Base-by-base conservation (phyloP, 169 alveolate species). In the Sarcocystis neurona region DNA sequence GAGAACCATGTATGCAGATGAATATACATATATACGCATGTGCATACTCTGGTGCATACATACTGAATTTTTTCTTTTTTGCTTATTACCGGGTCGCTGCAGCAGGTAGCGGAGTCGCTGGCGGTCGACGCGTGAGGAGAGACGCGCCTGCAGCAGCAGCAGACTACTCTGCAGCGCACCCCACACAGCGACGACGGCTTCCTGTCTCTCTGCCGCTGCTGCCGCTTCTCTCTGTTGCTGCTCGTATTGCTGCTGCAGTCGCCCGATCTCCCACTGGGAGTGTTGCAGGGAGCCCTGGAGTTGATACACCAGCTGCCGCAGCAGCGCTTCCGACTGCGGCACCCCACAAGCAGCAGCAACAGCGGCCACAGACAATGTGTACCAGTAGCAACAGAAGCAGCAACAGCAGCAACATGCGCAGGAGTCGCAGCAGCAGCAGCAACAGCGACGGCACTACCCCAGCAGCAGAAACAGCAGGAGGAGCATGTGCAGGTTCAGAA, bases 251-350 rank as follows among this genome's bases (percentile, higher is more conserved):
- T 41, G 39, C 75, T 63, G 43, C n/a, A 63, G 75, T 5, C n/a
- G 8, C 1, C 46, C 75, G 43, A 63, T 15, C 32, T 63, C 75
- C 27, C 75, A 2, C 43, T 41, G 39, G 75, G 27, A 63, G 44
- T 63, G 75, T 20, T 27, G 75, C 37, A 63, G 75, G 8, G 75
- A 63, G 8, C 37, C 10, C 6, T 41, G 75, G 44, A 30, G 75
- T 41, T 63, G 75, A n/a, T 63, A 43, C 27, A 63, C 32, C 75
- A 63, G 75, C n/a, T 63, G 75, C 10, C 75, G 75, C n/a, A 63
- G 75, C 27, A 63, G 75, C 39, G 75, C 75, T n/a, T 63, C 75
- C 75, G 75, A 63, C 75, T 63, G 75, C 1, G 70, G 18, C 4
- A 2, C 18, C 18, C 18, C 3, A 58, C 4, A 2, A 6, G 70